Percentiles rank a stretch among this genome's conserved stretches.
These are phyloP conservation scores for Metrosideros polymorpha DNA, from an alignment of 441 rosid species.

Conservation along the genomic window DNA sequence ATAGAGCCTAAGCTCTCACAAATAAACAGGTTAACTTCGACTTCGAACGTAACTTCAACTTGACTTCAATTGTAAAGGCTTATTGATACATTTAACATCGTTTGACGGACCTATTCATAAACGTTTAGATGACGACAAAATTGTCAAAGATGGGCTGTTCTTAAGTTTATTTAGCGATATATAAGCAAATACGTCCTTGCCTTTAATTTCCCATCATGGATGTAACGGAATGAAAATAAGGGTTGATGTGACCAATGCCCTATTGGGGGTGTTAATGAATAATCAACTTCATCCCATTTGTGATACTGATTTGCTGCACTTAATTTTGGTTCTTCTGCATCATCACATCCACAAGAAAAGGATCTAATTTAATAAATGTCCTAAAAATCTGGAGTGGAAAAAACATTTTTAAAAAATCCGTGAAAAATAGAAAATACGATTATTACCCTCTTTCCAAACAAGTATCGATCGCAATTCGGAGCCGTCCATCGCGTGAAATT, in stretches of 20 bases:
- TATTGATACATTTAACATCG: neutral
- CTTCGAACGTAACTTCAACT: neutral
- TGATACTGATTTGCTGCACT: neutral
- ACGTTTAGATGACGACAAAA: neutral
- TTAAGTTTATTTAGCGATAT: neutral
- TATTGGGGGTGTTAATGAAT: neutral
- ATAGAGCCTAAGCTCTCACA: fast-evolving
- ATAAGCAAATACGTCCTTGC: neutral
- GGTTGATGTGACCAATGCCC: neutral
- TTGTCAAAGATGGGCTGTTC: neutral
- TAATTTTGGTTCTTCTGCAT: neutral
- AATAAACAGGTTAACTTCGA: fast-evolving
- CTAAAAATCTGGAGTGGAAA: neutral
- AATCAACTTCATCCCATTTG: neutral
- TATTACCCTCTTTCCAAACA: neutral
- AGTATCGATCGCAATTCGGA: neutral
- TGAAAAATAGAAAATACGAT: neutral
- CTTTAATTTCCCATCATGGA: neutral
- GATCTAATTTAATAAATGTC: neutral
- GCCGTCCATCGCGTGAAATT: neutral
- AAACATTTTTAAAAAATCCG: no score
- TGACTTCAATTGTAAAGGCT: neutral
- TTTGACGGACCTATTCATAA: neutral
- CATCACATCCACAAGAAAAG: neutral
- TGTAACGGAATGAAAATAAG: neutral